Evolutionary conservation across 495 filamentous ascomycete species (phyloP).

Genomic region (Penicillium paradoxum): DNA sequence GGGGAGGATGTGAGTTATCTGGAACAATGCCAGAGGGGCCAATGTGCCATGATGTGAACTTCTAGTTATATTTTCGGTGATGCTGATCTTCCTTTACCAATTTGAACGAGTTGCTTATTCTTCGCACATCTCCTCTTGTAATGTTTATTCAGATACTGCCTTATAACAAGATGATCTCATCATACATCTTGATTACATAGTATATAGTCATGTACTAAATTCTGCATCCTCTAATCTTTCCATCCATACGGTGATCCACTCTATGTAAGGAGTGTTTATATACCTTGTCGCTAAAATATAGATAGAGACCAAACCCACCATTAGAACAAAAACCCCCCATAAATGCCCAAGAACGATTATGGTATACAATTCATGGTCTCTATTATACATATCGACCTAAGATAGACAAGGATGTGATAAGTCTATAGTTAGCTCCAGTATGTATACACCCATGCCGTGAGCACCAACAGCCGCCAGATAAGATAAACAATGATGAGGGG

Average conservation of each 20-base stretch:
- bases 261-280: too few species aligned
- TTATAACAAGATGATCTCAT: neutral
- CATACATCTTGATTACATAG: neutral
- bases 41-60: conserved; percentile 50
- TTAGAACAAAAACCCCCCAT: too few species aligned
- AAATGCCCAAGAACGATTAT: too few species aligned
- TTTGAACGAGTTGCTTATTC: neutral
- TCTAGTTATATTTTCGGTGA: neutral
- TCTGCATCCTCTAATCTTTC: too few species aligned
- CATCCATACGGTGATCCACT: too few species aligned
- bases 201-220: neutral
- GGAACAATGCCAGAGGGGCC: conserved; percentile 51
- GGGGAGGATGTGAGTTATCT: conserved; percentile 61
- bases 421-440: too few species aligned
- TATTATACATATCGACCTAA: too few species aligned
- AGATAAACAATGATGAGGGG: conserved; percentile 7
- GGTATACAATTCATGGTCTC: too few species aligned
- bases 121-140: neutral
- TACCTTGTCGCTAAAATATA: too few species aligned
- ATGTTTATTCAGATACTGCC: neutral
- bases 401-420: neutral
- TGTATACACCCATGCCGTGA: neutral
- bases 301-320: too few species aligned
- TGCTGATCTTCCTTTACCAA: neutral
- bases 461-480: neutral